Evolutionary conservation across 1,139 yeast species (phyloP), one percentile per base, ranked within the genome.

Genomic region (Diutina catenulata): DNA sequence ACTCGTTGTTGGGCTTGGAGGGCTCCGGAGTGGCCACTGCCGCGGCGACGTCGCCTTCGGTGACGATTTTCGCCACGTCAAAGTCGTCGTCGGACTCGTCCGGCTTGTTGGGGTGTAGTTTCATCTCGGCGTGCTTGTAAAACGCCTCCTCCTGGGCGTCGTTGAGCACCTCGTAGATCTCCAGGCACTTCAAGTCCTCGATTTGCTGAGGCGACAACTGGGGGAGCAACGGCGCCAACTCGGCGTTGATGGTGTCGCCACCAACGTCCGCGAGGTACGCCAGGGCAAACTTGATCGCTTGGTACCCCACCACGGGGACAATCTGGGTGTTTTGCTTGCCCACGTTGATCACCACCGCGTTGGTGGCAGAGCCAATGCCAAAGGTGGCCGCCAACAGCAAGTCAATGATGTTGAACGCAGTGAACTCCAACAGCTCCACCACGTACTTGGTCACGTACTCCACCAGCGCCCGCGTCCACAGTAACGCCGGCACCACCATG

Each of bases 11-110:
- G 49, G 62, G 68, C 45, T 70, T 73, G 19, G 47, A 46, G 22
- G 56, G 62, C 38, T 54, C 61, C 14, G 52, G 54, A 13, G 16
- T 38, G 2, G 4, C 24, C 39, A 80, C 57, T 27, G 78, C 64
- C 50, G 79, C 86, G 41, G 80, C 66, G 2, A 84, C 74, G 45
- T 78, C 70, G 9, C 77, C 84, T 43, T 84, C 78, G 1, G 94
- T 75, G 7, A 91, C 94, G 48, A 87, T 76, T 31, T 86, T 86
- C 1, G 96, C 96, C 37, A 91, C 88, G 55, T 91, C 96, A 38
- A 86, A 69, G 3, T 77, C 74, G 36, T 84, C 91, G 26, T 81
- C 93, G 29, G 75, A 80, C 10, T 70, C 76, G 14, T 56, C 60
- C 5, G 61, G 66, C 21, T 43, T 46, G 27, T 44, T 46, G 18